Conservation (phyloP, 2,329 filamentous ascomycete genomes). For the Rhexocercosporidium sp. region DNA sequence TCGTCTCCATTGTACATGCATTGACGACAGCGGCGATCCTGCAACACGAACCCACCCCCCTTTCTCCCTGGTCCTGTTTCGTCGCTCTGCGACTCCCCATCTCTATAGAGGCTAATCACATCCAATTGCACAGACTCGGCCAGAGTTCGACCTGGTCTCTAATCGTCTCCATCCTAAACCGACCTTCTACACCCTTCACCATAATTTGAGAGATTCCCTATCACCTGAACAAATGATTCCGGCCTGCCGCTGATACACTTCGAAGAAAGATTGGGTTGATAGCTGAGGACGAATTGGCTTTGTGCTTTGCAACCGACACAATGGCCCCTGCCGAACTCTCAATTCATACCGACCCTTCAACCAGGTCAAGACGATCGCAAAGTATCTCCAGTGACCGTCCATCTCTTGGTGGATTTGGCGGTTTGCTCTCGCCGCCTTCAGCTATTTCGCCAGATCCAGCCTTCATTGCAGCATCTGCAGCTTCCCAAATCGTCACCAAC, state of each 20-base stretch:
- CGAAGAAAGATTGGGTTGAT: not conserved
- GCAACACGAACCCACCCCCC: constrained; percentile 15
- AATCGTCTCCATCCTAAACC: not conserved
- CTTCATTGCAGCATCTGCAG: constrained; percentile 87
- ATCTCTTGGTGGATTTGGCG: constrained; percentile 61
- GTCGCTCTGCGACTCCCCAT: constrained; percentile 12
- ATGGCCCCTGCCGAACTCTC: constrained; percentile 35
- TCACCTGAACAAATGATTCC: constrained; percentile 5
- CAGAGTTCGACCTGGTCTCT: not conserved
- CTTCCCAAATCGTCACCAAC: constrained; percentile 89
- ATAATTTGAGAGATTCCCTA: not conserved
- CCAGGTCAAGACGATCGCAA: constrained; percentile 44
- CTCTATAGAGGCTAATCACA: constrained; percentile 21
- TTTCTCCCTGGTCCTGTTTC: constrained; percentile 18
- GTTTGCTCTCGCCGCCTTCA: constrained; percentile 69
- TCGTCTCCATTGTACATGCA: constrained; percentile 16
- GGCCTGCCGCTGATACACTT: not conserved
- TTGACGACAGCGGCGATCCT: constrained; percentile 23
- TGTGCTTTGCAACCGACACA: constrained; percentile 9
- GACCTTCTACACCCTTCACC: not conserved
- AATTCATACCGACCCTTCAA: constrained; percentile 21
- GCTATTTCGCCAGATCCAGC: constrained; percentile 77
- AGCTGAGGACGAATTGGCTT: not conserved
- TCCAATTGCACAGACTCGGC: constrained; percentile 14
- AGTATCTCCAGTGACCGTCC: constrained; percentile 76